Percentiles rank a stretch among this genome's conserved stretches.
phyloP scores from a whole-genome alignment of 2,329 filamentous ascomycete genomes.

The Cytospora piceicola region DNA sequence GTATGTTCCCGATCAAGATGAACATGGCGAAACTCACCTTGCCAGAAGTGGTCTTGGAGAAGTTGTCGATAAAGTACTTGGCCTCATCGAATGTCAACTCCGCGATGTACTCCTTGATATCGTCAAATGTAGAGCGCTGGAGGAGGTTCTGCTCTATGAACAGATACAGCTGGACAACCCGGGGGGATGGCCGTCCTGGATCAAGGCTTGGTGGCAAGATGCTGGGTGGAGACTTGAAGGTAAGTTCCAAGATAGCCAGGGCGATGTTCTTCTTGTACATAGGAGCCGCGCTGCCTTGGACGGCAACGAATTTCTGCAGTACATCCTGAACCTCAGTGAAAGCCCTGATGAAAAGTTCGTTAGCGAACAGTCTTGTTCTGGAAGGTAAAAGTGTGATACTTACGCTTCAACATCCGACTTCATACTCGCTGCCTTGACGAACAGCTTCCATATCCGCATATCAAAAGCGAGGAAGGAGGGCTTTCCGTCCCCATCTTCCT shows the following conservation, averaged over 20 bases:
- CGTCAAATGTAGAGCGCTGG: conserved; percentile 46
- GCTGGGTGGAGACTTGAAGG: conserved; percentile 36
- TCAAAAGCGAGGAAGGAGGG: conserved; percentile 52
- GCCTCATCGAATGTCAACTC: conserved; percentile 47
- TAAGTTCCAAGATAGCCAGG: conserved; percentile 40
- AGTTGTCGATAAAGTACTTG: conserved; percentile 44
- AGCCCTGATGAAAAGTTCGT: conserved; percentile 33
- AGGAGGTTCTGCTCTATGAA: conserved; percentile 42
- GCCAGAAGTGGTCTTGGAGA: conserved; percentile 41
- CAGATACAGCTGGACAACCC: conserved; percentile 40
- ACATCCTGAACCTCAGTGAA: conserved; percentile 37
- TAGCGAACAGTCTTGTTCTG: conserved; percentile 11
- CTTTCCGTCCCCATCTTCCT: conserved; percentile 42
- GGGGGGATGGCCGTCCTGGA: conserved; percentile 31
- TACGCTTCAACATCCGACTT: conserved; percentile 36
- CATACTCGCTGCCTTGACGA: conserved; percentile 40
- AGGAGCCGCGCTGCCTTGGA: conserved; percentile 34
- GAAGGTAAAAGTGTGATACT: not conserved
- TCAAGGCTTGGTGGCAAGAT: conserved; percentile 29
- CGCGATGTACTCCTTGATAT: conserved; percentile 50
- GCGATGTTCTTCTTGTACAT: conserved; percentile 44
- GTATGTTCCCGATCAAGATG: not conserved
- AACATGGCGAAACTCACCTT: conserved; percentile 35
- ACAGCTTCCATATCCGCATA: conserved; percentile 42
- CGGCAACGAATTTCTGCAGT: conserved; percentile 36